Evolutionary conservation across 164 flowering plant species (phyloP).

Genomic region (grape (Vitis vinifera)): ASM3070453v1 NC_081816.1:904001-904500

Average conservation of each 20-base stretch:
- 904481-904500: not conserved
- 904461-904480: not conserved
- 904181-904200: slow-evolving; percentile 77
- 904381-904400: no score
- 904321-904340: no score
- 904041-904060: no score
- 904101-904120: slow-evolving; percentile 49
- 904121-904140: slow-evolving; percentile 42
- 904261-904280: no score
- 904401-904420: no score
- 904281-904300: no score
- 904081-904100: slow-evolving; percentile 23
- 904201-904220: slow-evolving; percentile 77
- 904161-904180: slow-evolving; percentile 76
- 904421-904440: no score
- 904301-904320: no score
- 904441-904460: no score
- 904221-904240: slow-evolving; percentile 72
- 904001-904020: not conserved
- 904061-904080: not conserved
- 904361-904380: no score
- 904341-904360: no score
- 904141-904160: slow-evolving; percentile 70
- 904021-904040: no score
- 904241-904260: not conserved